Base-by-base conservation (phyloP, 179 eudicot species). In the Silene noctiflora region DNA sequence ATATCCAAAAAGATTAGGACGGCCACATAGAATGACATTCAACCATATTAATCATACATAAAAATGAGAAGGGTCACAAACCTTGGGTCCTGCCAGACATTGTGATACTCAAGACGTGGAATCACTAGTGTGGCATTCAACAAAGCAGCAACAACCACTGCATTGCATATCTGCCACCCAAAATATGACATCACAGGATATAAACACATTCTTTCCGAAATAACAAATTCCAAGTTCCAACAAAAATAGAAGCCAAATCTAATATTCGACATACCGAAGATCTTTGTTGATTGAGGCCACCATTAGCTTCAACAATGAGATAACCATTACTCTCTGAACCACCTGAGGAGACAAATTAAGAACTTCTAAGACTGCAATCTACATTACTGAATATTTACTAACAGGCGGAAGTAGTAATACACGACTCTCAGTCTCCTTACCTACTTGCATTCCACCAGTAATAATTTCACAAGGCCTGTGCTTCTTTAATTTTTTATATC, bases 271-370 rank as follows among this genome's bases (percentile, higher is more conserved):
- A 56, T 88, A 93, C 97, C 80, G 97, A 89, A 70, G 94, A 86
- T 19, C 97, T 85, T 74, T 93, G 97, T 60, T 93, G 97, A 82
- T 93, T 93, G 63, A 93, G 91, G 67, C 96, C 96, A 21, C 97
- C 96, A 85, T 93, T 91, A 72, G 94, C 97, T 53, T 91, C 97
- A 14, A 93, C 85, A 75, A 93, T 78, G 75, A 93, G 80, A 78
- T 88, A 93, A 22, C 83, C 82, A 69, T 74, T 81, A 67, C 60
- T 68, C 44, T 24, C 67, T 9, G 73, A 63, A 14, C 80, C 8
- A 46, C 82, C 95, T 88, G 83, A 71, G 67, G 75, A 20, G 53
- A 80, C 70, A 69, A 17, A 33, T 58, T 70, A n/a, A 42, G 17
- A 63, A 21, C 11, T 16, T 9, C 20, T 9, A 27, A 19, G 58